phyloP scores from a whole-genome alignment of 148 eudicot genomes.

The Spergularia marina region DNA sequence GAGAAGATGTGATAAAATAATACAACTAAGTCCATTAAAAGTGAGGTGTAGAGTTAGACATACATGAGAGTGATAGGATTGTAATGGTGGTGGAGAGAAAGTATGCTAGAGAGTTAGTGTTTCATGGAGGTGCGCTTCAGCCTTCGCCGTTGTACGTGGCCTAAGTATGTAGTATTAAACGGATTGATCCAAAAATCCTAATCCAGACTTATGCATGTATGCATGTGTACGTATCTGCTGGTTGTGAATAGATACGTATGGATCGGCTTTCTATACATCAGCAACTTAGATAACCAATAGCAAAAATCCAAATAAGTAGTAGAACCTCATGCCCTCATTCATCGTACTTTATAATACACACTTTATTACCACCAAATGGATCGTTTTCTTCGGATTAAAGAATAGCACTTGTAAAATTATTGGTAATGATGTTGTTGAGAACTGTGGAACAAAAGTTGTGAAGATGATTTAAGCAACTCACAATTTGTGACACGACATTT shows the following conservation, averaged over 20 bases:
- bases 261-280: neutral
- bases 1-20: too few relatives aligned
- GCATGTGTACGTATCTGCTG: neutral
- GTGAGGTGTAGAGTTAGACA: too few relatives aligned
- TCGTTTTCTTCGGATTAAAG: conserved; percentile 14
- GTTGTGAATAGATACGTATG: neutral
- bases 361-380: conserved; percentile 4
- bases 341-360: neutral
- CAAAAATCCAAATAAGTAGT: neutral
- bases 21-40: too few relatives aligned
- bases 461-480: neutral
- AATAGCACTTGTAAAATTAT: neutral
- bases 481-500: neutral
- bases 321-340: neutral
- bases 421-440: conserved; percentile 10
- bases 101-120: too few relatives aligned
- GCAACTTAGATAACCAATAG: neutral
- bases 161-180: too few relatives aligned
- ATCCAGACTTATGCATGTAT: too few relatives aligned
- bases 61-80: too few relatives aligned
- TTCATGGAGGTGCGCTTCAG: too few relatives aligned
- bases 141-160: too few relatives aligned
- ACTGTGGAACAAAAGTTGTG: neutral
- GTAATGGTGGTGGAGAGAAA: too few relatives aligned
- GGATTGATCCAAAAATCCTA: too few relatives aligned